Percentiles rank a stretch among this genome's conserved stretches.
Conservation (phyloP, 345 rosid genomes). For the Sapria himalayana region DNA sequence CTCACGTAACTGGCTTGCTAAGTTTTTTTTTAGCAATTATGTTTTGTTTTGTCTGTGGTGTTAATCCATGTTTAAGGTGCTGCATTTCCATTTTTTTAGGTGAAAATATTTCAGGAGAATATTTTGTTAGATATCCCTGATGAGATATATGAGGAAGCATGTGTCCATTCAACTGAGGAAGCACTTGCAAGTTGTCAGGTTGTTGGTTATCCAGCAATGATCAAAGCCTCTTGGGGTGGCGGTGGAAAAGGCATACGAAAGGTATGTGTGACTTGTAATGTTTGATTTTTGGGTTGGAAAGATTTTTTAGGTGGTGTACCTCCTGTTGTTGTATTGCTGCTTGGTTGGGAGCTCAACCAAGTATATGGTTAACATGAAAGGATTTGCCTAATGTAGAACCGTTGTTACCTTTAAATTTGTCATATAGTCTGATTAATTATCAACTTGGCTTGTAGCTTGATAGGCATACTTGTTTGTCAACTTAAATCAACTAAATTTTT, state of each 20-base stretch:
- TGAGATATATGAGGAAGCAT: conserved; percentile 76
- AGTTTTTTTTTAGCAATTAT: neutral
- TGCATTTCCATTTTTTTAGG: conserved; percentile 29
- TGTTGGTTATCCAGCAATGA: conserved; percentile 99
- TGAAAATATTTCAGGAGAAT: conserved; percentile 55
- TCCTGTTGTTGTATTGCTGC: too few species aligned
- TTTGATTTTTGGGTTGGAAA: too few species aligned
- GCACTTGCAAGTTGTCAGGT: conserved; percentile 94
- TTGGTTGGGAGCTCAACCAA: too few species aligned
- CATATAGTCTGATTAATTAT: too few species aligned
- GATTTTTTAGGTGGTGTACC: too few species aligned
- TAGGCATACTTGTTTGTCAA: too few species aligned
- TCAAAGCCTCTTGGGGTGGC: conserved; percentile 99
- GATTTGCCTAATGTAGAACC: too few species aligned
- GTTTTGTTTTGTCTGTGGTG: neutral
- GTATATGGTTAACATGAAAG: too few species aligned
- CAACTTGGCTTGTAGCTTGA: too few species aligned
- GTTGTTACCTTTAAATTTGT: too few species aligned
- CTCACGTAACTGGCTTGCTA: conserved; percentile 58
- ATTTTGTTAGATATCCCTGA: conserved; percentile 70
- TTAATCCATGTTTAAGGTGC: conserved; percentile 9
- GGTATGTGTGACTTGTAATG: too few species aligned
- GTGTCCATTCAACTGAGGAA: conserved; percentile 96
- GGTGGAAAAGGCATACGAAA: conserved; percentile 99
- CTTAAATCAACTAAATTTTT: too few species aligned